Conservation (phyloP, 2,329 filamentous ascomycete genomes). For the Beauveria rudraprayagi region DNA sequence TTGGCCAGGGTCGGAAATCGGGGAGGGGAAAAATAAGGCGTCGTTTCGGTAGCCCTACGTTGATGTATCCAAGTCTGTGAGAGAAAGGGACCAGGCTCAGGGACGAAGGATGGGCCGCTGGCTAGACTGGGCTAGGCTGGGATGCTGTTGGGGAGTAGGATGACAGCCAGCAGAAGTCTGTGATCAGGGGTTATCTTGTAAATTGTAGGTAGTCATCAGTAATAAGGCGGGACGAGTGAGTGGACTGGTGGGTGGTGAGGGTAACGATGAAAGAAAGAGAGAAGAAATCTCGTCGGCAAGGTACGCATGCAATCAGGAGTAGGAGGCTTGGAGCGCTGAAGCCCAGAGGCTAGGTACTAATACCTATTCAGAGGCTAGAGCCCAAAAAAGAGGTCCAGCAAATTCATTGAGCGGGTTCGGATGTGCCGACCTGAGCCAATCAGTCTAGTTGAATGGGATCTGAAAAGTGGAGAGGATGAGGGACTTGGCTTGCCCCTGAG, state of each 20-base stretch:
- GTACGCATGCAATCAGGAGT: too few species aligned
- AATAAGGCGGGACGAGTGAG: neutral
- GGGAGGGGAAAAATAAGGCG: conserved; percentile 1
- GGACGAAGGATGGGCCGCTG: neutral
- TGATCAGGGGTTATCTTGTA: neutral
- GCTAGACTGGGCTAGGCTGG: neutral
- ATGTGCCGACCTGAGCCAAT: conserved; percentile 2
- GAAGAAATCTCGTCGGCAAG: neutral
- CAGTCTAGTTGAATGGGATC: neutral
- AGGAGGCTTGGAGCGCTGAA: too few species aligned
- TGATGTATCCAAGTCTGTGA: neutral
- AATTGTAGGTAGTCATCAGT: too few species aligned
- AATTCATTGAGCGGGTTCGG: neutral
- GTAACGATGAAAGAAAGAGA: neutral
- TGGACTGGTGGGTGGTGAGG: neutral
- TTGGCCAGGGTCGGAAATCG: neutral
- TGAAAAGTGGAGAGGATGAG: neutral
- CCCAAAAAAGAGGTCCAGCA: neutral
- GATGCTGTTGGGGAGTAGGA: neutral
- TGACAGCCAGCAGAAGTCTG: neutral
- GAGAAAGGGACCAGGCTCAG: neutral
- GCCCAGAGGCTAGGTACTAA: neutral
- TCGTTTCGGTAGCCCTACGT: neutral
- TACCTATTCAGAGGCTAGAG: neutral
- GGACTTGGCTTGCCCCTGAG: conserved; percentile 3